Evolutionary conservation across 2,329 filamentous ascomycete genomes (phyloP).

Genomic region (Ophiostoma angusticollis): DNA sequence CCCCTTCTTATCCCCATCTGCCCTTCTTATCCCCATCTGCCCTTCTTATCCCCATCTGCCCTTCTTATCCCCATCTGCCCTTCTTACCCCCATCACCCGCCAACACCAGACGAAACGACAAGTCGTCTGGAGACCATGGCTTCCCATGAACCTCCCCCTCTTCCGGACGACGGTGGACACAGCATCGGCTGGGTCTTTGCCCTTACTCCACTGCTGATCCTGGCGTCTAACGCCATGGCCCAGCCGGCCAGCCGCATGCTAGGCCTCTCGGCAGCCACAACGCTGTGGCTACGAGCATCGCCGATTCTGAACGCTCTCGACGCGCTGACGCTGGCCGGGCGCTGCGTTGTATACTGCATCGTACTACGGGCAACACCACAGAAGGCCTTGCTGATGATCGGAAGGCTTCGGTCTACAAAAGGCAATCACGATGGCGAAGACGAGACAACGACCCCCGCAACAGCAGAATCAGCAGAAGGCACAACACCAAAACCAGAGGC

Average conservation of each 20-base stretch:
- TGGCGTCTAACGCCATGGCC: conserved; percentile 6
- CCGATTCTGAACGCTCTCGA: conserved; percentile 6
- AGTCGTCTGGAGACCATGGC: no score
- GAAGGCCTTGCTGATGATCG: conserved; percentile 1
- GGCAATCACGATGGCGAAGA: background rate
- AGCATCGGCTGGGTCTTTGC: conserved; percentile 4
- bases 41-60: no score
- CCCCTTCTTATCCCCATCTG: no score
- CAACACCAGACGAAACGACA: no score
- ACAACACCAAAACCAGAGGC: no score
- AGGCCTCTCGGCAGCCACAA: background rate
- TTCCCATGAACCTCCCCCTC: no score
- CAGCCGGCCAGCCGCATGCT: conserved; percentile 7
- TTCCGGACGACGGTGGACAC: background rate
- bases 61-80: no score
- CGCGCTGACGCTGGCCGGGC: conserved; percentile 1
- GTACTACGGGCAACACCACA: background rate
- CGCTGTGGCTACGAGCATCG: conserved; percentile 6
- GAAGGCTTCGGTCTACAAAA: conserved; percentile 1
- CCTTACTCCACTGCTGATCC: conserved; percentile 1
- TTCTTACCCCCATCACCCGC: no score
- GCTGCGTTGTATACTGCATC: conserved; percentile 3
- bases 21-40: no score
- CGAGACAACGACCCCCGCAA: background rate
- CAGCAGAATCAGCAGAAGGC: no score